phyloP scores from a whole-genome alignment of 2,329 filamentous ascomycete species.

The Fusarium papillatum region DNA sequence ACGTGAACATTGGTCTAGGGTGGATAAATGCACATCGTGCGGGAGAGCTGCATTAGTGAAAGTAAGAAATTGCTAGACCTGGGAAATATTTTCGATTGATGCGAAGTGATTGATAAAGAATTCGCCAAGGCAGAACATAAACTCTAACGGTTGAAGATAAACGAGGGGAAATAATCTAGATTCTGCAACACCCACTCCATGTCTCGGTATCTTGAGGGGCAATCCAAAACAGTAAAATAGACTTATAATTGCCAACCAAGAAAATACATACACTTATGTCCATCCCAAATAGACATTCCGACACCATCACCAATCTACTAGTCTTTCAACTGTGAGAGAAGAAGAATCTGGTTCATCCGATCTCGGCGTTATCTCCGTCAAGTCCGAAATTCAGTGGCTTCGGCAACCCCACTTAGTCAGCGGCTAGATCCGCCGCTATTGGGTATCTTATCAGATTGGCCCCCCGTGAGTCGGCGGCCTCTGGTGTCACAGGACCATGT shows the following conservation, averaged over 20 bases:
- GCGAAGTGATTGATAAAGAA: background rate
- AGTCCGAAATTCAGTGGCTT: background rate
- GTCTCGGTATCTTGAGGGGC: rapidly evolving
- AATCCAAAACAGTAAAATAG: background rate
- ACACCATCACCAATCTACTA: background rate
- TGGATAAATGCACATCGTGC: background rate
- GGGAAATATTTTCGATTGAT: background rate
- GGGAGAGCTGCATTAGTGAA: background rate
- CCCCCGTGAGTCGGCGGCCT: constrained; percentile 13
- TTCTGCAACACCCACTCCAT: background rate
- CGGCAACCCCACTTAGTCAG: constrained; percentile 18
- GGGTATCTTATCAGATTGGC: constrained; percentile 44
- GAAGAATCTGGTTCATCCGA: background rate
- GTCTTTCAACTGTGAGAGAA: background rate
- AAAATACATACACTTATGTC: rapidly evolving
- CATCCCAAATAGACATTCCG: background rate
- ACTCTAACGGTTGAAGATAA: background rate
- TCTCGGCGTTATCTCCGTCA: background rate
- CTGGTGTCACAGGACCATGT: constrained; percentile 30
- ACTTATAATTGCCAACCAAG: no score
- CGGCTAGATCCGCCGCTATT: constrained; percentile 43
- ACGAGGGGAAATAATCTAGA: background rate
- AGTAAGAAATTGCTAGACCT: background rate
- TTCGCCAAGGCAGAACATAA: background rate
- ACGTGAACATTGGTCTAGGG: background rate